phyloP scores from a whole-genome alignment of 1,284 basidiomycete species.

The Cryptococcus hybrid region DNA sequence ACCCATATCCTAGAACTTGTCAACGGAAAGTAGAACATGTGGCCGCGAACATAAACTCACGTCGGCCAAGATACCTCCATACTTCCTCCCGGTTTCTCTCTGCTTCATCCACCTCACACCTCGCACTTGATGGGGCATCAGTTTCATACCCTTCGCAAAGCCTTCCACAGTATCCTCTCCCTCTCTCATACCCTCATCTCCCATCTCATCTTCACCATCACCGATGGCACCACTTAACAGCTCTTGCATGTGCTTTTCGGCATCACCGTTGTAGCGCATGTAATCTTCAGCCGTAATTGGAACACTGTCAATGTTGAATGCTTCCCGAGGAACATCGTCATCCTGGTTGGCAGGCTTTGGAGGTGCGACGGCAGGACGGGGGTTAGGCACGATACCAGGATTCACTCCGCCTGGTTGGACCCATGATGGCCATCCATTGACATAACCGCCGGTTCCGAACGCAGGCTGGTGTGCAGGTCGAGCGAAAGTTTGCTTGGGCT shows the following conservation, averaged over 20 bases:
- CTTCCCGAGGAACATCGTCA: constrained; percentile 30
- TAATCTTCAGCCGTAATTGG: constrained; percentile 36
- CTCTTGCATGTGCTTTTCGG: constrained; percentile 56
- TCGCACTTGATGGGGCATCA: constrained; percentile 81
- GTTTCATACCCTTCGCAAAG: constrained; percentile 64
- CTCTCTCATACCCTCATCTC: constrained; percentile 56
- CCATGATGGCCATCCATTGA: constrained; percentile 10
- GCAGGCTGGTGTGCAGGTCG: constrained; percentile 11
- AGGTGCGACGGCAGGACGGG: background rate
- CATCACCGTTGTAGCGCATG: constrained; percentile 47
- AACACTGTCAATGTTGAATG: constrained; percentile 37
- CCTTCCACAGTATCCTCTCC: constrained; percentile 66
- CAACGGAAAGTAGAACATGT: background rate
- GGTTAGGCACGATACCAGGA: constrained; percentile 10
- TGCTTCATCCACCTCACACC: constrained; percentile 85
- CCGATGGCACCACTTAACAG: constrained; percentile 51
- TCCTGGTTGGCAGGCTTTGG: constrained; percentile 7
- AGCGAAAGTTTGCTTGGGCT: constrained; percentile 13
- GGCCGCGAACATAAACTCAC: constrained; percentile 55
- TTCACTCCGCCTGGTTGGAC: constrained; percentile 9
- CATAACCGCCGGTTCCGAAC: background rate
- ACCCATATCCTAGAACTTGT: constrained; percentile 50
- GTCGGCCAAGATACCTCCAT: constrained; percentile 86
- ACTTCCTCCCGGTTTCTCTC: constrained; percentile 72
- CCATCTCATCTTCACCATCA: constrained; percentile 43